Conservation (phyloP, 148 eudicot genomes). For the Linanthus parryae region DNA sequence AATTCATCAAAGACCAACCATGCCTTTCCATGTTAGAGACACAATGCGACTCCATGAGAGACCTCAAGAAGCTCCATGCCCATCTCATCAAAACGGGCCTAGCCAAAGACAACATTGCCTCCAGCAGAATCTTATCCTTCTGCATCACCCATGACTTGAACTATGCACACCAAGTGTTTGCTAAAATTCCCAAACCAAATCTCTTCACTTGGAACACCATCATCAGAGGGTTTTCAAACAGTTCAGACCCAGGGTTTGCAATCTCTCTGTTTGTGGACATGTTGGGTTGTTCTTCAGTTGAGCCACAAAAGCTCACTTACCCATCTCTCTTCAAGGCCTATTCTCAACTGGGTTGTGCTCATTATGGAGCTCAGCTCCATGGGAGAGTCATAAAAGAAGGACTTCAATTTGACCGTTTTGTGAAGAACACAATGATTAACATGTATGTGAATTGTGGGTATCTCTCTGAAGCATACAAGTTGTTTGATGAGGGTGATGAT, state of each 20-base stretch:
- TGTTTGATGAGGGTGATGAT: constrained; percentile 28
- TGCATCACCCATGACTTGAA: constrained; percentile 27
- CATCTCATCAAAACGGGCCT: constrained; percentile 50
- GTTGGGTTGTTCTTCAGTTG: constrained; percentile 25
- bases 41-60: constrained; percentile 33
- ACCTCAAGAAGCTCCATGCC: constrained; percentile 42
- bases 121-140: constrained; percentile 39
- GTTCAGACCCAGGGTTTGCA: constrained; percentile 34
- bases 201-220: constrained; percentile 54
- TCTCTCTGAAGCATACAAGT: constrained; percentile 30
- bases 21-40: constrained; percentile 35
- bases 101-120: constrained; percentile 30
- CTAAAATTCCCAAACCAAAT: constrained; percentile 26
- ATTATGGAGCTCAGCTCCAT: constrained; percentile 47
- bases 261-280: constrained; percentile 38
- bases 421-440: constrained; percentile 37
- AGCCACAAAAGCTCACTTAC: constrained; percentile 44
- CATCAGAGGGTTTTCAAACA: constrained; percentile 44
- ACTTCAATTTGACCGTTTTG: constrained; percentile 25
- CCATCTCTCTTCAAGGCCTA: constrained; percentile 52
- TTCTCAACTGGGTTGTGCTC: constrained; percentile 37
- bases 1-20: constrained; percentile 32
- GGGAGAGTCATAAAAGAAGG: constrained; percentile 39
- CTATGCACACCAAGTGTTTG: constrained; percentile 39
- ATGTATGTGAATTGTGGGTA: constrained; percentile 48